phyloP scores from a whole-genome alignment of 495 filamentous ascomycete species.

The Xylaria nigripes region DNA sequence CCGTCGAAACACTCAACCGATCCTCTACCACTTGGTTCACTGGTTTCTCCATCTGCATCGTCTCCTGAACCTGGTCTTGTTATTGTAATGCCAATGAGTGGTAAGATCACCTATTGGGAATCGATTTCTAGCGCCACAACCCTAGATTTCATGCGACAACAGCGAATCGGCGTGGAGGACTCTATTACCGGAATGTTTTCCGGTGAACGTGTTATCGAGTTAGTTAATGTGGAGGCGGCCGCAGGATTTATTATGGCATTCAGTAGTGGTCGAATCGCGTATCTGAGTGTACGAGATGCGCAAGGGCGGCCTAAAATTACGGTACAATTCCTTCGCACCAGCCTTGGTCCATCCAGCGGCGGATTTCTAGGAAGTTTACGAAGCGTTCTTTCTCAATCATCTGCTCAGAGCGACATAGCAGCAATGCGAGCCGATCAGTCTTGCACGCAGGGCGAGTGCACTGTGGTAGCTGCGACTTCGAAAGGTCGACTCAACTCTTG shows the following conservation, averaged over 20 bases:
- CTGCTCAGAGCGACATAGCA: slow-evolving; percentile 63
- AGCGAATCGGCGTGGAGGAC: slow-evolving; percentile 67
- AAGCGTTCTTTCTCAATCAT: slow-evolving; percentile 56
- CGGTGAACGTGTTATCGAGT: slow-evolving; percentile 65
- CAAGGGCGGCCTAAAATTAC: slow-evolving; percentile 77
- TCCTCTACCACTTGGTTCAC: slow-evolving; percentile 66
- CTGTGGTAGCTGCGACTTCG: slow-evolving; percentile 67
- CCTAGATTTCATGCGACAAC: slow-evolving; percentile 65
- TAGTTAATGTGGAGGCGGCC: slow-evolving; percentile 70
- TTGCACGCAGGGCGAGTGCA: slow-evolving; percentile 70
- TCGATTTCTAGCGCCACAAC: slow-evolving; percentile 76
- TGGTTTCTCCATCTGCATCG: slow-evolving; percentile 65
- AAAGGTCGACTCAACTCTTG: slow-evolving; percentile 71
- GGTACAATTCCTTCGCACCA: slow-evolving; percentile 62
- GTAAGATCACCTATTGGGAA: slow-evolving; percentile 91
- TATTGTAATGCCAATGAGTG: slow-evolving; percentile 70
- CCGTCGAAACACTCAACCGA: slow-evolving; percentile 55
- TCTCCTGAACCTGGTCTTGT: slow-evolving; percentile 74
- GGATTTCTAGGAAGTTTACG: slow-evolving; percentile 73
- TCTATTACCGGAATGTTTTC: slow-evolving; percentile 61
- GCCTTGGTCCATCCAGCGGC: slow-evolving; percentile 34
- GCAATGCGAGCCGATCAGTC: slow-evolving; percentile 64
- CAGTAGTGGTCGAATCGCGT: slow-evolving; percentile 75
- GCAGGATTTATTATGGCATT: slow-evolving; percentile 78
- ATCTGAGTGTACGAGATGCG: slow-evolving; percentile 71